Evolutionary conservation across 2,329 filamentous ascomycete genomes (phyloP).

Genomic region (Rhexocercosporidium sp.): DNA sequence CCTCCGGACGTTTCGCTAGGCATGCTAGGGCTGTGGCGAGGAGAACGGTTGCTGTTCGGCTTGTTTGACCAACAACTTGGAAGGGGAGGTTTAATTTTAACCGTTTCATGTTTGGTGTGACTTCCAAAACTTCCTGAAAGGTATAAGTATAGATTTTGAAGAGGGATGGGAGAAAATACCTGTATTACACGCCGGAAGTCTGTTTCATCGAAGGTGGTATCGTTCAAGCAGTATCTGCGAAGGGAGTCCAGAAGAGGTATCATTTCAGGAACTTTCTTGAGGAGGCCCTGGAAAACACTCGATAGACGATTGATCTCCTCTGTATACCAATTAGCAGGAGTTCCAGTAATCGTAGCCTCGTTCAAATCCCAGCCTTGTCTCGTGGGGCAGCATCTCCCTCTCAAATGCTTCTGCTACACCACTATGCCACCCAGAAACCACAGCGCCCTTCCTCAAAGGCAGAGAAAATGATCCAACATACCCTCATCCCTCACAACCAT

Average conservation of each 20-base stretch:
- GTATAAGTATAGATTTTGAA: conserved; percentile 8
- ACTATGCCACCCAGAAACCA: neutral
- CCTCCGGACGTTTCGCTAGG: conserved; percentile 51
- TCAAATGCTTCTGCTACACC: neutral
- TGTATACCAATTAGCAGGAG: conserved; percentile 37
- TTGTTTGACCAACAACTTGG: conserved; percentile 53
- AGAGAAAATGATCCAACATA: conserved; percentile 38
- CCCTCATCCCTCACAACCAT: conserved; percentile 59
- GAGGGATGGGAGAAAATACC: conserved; percentile 18
- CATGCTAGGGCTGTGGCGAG: conserved; percentile 58
- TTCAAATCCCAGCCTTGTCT: neutral
- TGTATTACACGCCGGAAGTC: conserved; percentile 52
- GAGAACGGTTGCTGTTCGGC: conserved; percentile 55
- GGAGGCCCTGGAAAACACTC: conserved; percentile 50
- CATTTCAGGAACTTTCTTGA: conserved; percentile 49
- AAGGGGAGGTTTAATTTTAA: conserved; percentile 58
- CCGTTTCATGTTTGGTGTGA: conserved; percentile 51
- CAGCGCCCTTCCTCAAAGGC: neutral
- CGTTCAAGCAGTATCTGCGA: conserved; percentile 54
- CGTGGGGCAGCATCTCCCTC: neutral
- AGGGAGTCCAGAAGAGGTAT: conserved; percentile 50
- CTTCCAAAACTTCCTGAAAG: conserved; percentile 46
- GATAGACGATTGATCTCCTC: conserved; percentile 56
- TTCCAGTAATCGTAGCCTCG: neutral
- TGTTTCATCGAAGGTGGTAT: conserved; percentile 54